Percentiles rank a stretch among this genome's conserved stretches.
Evolutionary conservation across 352 stramenopile species (phyloP).

Genomic region (Phytophthora cactorum): DNA sequence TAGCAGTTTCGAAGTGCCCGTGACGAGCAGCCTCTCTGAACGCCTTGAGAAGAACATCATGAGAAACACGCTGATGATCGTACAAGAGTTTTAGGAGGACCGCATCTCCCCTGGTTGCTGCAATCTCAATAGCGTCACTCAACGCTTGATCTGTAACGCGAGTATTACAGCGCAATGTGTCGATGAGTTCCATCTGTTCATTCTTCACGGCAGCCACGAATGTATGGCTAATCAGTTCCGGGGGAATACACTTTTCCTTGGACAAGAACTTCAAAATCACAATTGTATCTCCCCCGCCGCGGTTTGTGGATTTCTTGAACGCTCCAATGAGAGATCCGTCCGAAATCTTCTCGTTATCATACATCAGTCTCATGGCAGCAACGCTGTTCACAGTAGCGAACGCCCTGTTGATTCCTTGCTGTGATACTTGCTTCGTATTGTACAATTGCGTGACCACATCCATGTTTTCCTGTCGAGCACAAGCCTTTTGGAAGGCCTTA

Average conservation of each 20-base stretch:
- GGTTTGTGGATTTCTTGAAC: not conserved
- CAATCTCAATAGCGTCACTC: not conserved
- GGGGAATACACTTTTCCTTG: not conserved
- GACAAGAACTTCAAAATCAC: not conserved
- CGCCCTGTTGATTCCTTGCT: not conserved
- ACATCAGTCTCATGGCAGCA: not conserved
- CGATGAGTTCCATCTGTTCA: not conserved
- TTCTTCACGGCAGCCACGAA: not conserved
- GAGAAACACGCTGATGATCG: not conserved
- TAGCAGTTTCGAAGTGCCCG: not conserved
- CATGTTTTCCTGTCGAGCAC: not conserved
- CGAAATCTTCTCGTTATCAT: not conserved
- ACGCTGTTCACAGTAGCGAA: not conserved
- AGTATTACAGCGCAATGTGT: not conserved
- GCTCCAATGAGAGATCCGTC: not conserved
- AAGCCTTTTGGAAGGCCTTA: not conserved
- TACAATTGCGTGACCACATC: not conserved
- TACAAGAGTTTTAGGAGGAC: not conserved
- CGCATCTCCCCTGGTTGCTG: not conserved
- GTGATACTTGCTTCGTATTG: not conserved
- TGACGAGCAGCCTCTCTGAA: too few relatives aligned
- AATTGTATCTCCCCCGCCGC: too few relatives aligned
- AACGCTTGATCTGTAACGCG: not conserved
- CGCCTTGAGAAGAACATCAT: not conserved
- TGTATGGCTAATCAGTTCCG: not conserved